These are phyloP conservation scores for Apiotrichum siamense DNA, from an alignment of 1,284 basidiomycete species.

Conservation along the genomic window DNA sequence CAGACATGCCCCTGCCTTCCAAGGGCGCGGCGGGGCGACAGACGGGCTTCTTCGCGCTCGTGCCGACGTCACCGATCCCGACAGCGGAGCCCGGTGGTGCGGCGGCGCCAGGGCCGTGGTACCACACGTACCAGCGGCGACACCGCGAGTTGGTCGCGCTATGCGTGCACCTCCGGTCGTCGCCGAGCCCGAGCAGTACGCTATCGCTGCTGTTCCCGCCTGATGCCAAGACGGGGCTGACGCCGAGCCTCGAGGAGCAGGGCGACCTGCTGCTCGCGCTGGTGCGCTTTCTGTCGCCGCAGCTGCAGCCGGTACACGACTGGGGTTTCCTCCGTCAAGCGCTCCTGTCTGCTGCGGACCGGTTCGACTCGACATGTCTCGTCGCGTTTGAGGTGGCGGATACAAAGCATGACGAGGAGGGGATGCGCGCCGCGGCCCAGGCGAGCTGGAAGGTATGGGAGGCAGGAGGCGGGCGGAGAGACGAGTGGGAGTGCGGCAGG, in stretches of 20 bases:
- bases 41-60: slow-evolving; percentile 46
- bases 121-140: slow-evolving; percentile 36
- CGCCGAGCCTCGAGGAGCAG: slow-evolving; percentile 28
- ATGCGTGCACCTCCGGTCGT: slow-evolving; percentile 47
- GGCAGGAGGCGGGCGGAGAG: slow-evolving; percentile 37
- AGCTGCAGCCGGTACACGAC: slow-evolving; percentile 58
- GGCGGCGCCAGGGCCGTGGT: slow-evolving; percentile 28
- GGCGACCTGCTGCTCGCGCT: slow-evolving; percentile 31
- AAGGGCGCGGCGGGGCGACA: slow-evolving; percentile 20
- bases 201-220: slow-evolving; percentile 54
- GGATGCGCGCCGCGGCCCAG: slow-evolving; percentile 70
- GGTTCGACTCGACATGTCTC: slow-evolving; percentile 77
- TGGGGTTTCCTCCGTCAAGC: slow-evolving; percentile 61
- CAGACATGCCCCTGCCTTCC: slow-evolving; percentile 44
- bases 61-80: slow-evolving; percentile 17
- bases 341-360: slow-evolving; percentile 71
- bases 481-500: slow-evolving; percentile 85
- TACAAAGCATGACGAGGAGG: slow-evolving; percentile 59
- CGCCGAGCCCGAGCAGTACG: slow-evolving; percentile 55
- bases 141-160: slow-evolving; percentile 34
- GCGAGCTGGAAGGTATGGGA: slow-evolving; percentile 76
- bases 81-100: not conserved
- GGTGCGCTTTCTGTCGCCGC: slow-evolving; percentile 59
- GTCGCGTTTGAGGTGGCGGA: slow-evolving; percentile 80
- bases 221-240: slow-evolving; percentile 36